Base-by-base conservation (phyloP, 2,329 filamentous ascomycete species). In the Curvularia spicifera region DNA sequence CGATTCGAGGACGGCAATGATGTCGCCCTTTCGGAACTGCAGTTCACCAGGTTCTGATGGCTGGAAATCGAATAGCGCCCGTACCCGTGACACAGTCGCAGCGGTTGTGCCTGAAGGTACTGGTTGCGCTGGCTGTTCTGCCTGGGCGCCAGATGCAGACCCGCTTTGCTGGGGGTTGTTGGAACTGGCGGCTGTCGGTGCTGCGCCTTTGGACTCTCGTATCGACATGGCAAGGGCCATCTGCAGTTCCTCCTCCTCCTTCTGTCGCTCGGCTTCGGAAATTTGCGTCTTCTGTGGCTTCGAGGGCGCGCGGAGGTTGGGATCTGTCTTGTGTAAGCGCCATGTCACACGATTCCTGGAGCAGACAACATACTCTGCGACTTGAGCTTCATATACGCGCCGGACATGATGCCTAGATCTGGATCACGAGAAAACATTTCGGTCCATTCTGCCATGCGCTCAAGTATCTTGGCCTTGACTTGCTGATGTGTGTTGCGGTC, bases 221-320 rank as follows among this genome's bases (percentile, higher is more conserved):
- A 99, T 85, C 43, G 93, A 97, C 71, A 99, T 83, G 71, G 90
- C 93, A 48, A 99, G 83, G 1, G 95, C 95, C 87, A 97, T 97
- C 77, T 98, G 95, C 54, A 99, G 81, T 79, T 99, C 95, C 50
- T 98, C 93, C 61, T 99, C 95, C 78, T 99, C 95, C 79, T 96
- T 97, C 78, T 92, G 90, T 63, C 95, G 87, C 78, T 99, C 95
- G 46, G 90, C 70, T 33, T 96, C 90, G 45, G 94, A 97, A 62
- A 99, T 92, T 67, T 92, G 88, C 60, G 89, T 91, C 83, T 99
- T 99, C 70, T 90, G 90, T 3, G 95, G 95, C 65, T 96, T 96
- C 55, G 93, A 97, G 0, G 95, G 95, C 15, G 93, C 86, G 63
- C 96, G 91, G 53, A 99, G 80, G 65, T 91, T 94, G 3, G 95